Conservation (phyloP, 1,139 yeast genomes). For the Groenewaldozyma sp. region DNA sequence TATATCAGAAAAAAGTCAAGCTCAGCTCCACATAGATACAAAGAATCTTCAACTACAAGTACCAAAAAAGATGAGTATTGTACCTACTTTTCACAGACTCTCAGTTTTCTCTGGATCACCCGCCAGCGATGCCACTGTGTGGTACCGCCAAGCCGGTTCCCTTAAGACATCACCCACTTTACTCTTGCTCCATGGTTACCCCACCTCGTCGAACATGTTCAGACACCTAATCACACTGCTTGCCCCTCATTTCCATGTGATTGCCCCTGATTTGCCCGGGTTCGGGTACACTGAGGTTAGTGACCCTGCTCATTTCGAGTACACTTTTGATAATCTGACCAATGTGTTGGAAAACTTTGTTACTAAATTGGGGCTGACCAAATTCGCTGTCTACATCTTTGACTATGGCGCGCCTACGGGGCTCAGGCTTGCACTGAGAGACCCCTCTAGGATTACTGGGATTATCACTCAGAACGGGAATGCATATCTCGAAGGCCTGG, state of each 20-base stretch:
- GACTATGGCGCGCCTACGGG: conserved; percentile 41
- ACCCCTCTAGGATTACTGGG: conserved; percentile 27
- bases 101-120: conserved; percentile 9
- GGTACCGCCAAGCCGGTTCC: conserved; percentile 35
- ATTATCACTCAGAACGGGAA: conserved; percentile 38
- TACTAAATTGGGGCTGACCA: conserved; percentile 23
- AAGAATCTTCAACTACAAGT: too few relatives aligned
- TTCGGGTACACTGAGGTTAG: conserved; percentile 34
- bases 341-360: conserved; percentile 29
- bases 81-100: conserved; percentile 8
- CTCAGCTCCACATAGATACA: too few relatives aligned
- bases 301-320: conserved; percentile 25
- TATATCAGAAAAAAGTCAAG: too few relatives aligned
- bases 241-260: conserved; percentile 30
- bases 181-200: conserved; percentile 37
- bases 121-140: conserved; percentile 28
- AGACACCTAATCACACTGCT: conserved; percentile 32
- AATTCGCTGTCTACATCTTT: conserved; percentile 33
- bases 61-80: neutral
- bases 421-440: conserved; percentile 30
- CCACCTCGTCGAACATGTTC: conserved; percentile 36
- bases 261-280: conserved; percentile 41
- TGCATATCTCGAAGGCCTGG: conserved; percentile 37
- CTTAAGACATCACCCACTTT: conserved; percentile 27
- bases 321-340: conserved; percentile 31